phyloP scores from a whole-genome alignment of 495 filamentous ascomycete species.

The Penicillium tannophilum region DNA sequence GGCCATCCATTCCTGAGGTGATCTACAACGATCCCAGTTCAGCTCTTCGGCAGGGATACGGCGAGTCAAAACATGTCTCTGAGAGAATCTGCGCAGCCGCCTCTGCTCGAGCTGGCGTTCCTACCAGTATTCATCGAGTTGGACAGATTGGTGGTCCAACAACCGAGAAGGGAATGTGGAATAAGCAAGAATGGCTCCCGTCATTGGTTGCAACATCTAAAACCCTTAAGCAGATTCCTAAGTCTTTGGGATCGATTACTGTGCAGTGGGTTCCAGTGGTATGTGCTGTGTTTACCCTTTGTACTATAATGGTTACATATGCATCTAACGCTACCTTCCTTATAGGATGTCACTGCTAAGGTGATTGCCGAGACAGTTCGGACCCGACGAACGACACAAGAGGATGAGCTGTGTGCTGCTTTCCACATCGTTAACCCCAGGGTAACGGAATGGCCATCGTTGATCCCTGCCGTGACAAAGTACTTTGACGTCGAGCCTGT shows the following conservation, averaged over 20 bases:
- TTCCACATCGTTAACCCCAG: conserved; percentile 34
- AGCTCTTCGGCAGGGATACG: conserved; percentile 48
- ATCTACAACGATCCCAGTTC: conserved; percentile 40
- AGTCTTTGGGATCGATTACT: conserved; percentile 13
- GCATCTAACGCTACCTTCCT: neutral
- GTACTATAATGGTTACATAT: neutral
- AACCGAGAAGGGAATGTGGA: conserved; percentile 27
- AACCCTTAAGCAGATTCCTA: conserved; percentile 19
- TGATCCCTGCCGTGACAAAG: conserved; percentile 15
- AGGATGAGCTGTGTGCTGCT: conserved; percentile 9
- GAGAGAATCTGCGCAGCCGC: conserved; percentile 52
- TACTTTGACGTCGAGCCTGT: conserved; percentile 12
- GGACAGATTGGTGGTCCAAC: conserved; percentile 57
- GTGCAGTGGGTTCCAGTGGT: conserved; percentile 27
- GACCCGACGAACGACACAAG: conserved; percentile 10
- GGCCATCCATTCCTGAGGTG: conserved; percentile 41
- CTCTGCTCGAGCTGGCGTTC: conserved; percentile 37
- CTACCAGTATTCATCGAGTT: conserved; percentile 49
- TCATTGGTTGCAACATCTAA: conserved; percentile 25
- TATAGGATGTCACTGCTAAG: conserved; percentile 20
- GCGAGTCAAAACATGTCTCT: conserved; percentile 53
- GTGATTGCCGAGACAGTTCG: conserved; percentile 19
- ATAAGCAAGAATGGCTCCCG: conserved; percentile 32
- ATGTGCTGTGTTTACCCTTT: neutral
- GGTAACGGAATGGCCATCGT: conserved; percentile 17